Percentiles rank a stretch among this genome's conserved stretches.
These are phyloP conservation scores for Alnus rubra DNA, from an alignment of 306 rosid species.

Conservation along the genomic window DNA sequence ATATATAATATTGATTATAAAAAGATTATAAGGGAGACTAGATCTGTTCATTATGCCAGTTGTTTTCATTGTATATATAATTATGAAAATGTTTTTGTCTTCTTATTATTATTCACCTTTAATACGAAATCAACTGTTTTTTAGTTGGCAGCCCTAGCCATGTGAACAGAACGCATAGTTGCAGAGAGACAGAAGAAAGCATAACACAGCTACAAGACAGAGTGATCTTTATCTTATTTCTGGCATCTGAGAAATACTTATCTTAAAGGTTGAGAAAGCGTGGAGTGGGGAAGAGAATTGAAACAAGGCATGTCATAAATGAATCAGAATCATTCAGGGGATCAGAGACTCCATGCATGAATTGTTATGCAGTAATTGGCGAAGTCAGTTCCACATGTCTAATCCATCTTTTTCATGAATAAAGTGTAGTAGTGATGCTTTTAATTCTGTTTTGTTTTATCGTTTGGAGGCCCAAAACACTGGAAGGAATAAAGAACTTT, in stretches of 20 bases:
- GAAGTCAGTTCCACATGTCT: conserved; percentile 28
- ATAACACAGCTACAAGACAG: background rate
- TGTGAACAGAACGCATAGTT: background rate
- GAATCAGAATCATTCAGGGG: background rate
- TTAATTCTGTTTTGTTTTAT: conserved; percentile 12
- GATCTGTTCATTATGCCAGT: conserved; percentile 30
- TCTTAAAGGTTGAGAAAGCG: conserved; percentile 22
- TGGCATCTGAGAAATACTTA: conserved; percentile 25
- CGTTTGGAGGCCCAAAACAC: conserved; percentile 24
- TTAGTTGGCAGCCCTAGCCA: conserved; percentile 22
- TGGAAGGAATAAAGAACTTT: conserved; percentile 30
- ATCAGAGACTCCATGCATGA: conserved; percentile 20
- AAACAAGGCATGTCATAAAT: conserved; percentile 26
- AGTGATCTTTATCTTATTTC: background rate
- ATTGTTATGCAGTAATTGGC: conserved; percentile 33
- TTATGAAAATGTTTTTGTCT: conserved; percentile 6
- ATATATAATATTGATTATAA: too few relatives aligned
- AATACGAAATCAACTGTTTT: conserved; percentile 2
- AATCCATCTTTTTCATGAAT: conserved; percentile 8
- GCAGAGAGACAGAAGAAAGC: background rate
- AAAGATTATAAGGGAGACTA: conserved; percentile 7
- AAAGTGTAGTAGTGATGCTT: conserved; percentile 11
- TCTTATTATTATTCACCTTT: conserved; percentile 1
- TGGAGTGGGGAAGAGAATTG: conserved; percentile 19
- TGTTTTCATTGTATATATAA: background rate